Evolutionary conservation across 2,329 filamentous ascomycete genomes (phyloP).

Genomic region (Fusarium mangiferae): DNA sequence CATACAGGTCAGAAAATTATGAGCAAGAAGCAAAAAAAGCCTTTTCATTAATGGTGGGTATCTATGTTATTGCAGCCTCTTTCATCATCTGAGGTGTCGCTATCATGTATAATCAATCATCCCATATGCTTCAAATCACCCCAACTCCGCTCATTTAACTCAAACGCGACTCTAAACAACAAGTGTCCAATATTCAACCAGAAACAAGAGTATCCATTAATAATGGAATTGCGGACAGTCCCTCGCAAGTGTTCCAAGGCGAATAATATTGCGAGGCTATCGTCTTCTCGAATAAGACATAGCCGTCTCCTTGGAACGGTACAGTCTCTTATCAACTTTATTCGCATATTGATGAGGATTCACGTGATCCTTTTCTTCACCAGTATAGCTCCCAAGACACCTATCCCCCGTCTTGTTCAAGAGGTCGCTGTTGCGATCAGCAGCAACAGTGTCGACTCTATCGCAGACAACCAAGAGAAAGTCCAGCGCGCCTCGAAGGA

Average conservation of each 20-base stretch:
- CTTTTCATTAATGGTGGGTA: not conserved
- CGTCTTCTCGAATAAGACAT: not conserved
- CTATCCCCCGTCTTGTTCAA: not conserved
- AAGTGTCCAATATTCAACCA: not conserved
- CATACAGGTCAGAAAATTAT: fast-evolving
- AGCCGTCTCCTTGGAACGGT: constrained; percentile 1
- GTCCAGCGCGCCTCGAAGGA: constrained; percentile 14
- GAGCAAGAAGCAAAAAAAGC: not conserved
- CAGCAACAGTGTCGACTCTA: not conserved
- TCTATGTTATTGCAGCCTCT: not conserved
- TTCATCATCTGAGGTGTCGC: not conserved
- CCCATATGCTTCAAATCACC: not conserved
- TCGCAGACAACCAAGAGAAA: constrained; percentile 5
- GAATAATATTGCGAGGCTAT: not conserved
- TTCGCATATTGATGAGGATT: not conserved
- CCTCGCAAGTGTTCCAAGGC: not conserved
- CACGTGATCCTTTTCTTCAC: constrained; percentile 1
- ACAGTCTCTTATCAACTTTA: not conserved
- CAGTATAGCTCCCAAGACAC: constrained; percentile 4
- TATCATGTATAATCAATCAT: no score
- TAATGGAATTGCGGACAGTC: not conserved
- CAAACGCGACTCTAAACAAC: not conserved
- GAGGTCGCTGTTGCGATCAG: not conserved
- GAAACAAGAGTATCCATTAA: no score
- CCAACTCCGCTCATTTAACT: not conserved